Percentiles rank a stretch among this genome's conserved stretches.
phyloP scores from a whole-genome alignment of 495 filamentous ascomycete genomes.

The Melanomma pulvis-pyrius region DNA sequence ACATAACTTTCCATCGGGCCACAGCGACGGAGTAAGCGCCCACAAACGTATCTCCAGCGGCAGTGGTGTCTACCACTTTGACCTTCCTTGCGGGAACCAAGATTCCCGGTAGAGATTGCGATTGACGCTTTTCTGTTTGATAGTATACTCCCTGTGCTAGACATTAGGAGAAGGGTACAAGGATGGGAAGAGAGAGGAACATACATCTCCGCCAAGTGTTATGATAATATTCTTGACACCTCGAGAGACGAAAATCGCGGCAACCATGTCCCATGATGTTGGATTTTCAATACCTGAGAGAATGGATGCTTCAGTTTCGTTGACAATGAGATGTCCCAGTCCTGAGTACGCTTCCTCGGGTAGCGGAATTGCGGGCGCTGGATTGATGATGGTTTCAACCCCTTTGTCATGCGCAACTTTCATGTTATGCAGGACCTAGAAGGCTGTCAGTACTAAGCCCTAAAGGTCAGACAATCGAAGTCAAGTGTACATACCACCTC shows the following conservation, averaged over 20 bases:
- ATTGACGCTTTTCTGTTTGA: slow-evolving; percentile 29
- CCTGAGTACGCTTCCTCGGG: slow-evolving; percentile 67
- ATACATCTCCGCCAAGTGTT: slow-evolving; percentile 79
- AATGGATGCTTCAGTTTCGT: slow-evolving; percentile 86
- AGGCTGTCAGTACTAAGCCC: not conserved
- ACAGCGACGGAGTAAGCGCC: slow-evolving; percentile 79
- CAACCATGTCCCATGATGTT: slow-evolving; percentile 30
- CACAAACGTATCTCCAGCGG: slow-evolving; percentile 92
- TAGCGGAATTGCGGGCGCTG: slow-evolving; percentile 66
- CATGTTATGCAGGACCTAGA: slow-evolving; percentile 61
- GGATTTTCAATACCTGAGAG: slow-evolving; percentile 56
- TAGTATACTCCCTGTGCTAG: slow-evolving; percentile 39
- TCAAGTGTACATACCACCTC: slow-evolving; percentile 56
- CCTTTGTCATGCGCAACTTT: slow-evolving; percentile 53
- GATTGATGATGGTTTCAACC: slow-evolving; percentile 75
- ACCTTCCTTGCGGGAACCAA: slow-evolving; percentile 57
- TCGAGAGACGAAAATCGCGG: slow-evolving; percentile 59
- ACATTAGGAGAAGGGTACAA: not conserved
- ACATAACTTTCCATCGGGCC: slow-evolving; percentile 46
- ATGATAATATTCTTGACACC: slow-evolving; percentile 79
- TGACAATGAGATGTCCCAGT: slow-evolving; percentile 81
- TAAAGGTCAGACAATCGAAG: not conserved
- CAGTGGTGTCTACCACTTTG: slow-evolving; percentile 88
- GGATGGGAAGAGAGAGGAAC: slow-evolving; percentile 41
- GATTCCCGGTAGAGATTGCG: slow-evolving; percentile 20